Evolutionary conservation across 768 basidiomycete genomes (phyloP).

Genomic region (Floccularia luteovirens): DNA sequence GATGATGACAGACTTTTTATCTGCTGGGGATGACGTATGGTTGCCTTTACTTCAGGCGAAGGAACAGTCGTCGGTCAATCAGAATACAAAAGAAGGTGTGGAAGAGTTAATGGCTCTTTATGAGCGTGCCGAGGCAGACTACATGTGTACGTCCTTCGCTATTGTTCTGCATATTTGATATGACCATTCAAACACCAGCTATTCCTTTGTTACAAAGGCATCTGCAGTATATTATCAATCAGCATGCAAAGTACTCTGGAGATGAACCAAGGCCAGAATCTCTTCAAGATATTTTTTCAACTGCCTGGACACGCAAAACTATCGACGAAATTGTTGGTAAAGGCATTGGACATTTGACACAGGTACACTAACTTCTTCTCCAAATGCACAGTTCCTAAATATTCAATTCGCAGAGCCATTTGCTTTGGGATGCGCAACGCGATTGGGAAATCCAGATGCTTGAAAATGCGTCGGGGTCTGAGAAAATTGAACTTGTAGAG

Average conservation of each 20-base stretch:
- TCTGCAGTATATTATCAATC: conserved; percentile 47
- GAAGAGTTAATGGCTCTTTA: conserved; percentile 55
- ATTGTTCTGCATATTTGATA: conserved; percentile 2
- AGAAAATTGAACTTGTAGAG: conserved; percentile 36
- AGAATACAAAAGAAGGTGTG: conserved; percentile 44
- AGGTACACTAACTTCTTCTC: conserved; percentile 30
- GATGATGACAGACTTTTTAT: conserved; percentile 55
- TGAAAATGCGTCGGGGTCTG: conserved; percentile 33
- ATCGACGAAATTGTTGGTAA: conserved; percentile 47
- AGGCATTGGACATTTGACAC: conserved; percentile 53
- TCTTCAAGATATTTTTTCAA: conserved; percentile 52
- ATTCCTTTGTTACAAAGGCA: conserved; percentile 68
- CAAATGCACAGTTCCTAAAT: conserved; percentile 1
- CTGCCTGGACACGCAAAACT: conserved; percentile 50
- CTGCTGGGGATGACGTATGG: conserved; percentile 70
- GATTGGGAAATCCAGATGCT: conserved; percentile 72
- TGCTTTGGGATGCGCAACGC: conserved; percentile 63
- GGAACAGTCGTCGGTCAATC: conserved; percentile 34
- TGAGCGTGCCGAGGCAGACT: conserved; percentile 63
- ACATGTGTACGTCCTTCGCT: conserved; percentile 48
- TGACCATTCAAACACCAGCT: conserved; percentile 32
- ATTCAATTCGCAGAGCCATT: conserved; percentile 42
- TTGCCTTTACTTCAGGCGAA: conserved; percentile 56
- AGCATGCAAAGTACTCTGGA: conserved; percentile 28
- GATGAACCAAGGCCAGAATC: conserved; percentile 30